A percentile compares a stretch with the other conserved stretches of the same genome.
These are phyloP conservation scores for Eimeria praecox DNA, from an alignment of 169 alveolate species.

Conservation along the genomic window DNA sequence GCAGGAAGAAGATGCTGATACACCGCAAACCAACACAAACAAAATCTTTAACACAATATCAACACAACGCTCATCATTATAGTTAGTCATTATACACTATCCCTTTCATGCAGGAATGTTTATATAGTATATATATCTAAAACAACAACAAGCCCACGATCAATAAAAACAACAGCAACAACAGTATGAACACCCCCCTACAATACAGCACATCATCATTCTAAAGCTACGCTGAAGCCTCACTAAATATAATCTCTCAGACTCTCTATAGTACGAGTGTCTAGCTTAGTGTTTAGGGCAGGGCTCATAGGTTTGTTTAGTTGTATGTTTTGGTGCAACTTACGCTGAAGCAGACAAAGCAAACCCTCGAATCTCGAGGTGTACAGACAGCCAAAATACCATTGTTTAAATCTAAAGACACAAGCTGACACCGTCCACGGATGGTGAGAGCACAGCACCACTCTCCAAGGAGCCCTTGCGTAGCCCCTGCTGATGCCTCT, in stretches of 20 bases:
- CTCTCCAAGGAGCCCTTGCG: slow-evolving; percentile 1
- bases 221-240: neutral
- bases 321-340: neutral
- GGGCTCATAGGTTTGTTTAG: neutral
- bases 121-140: neutral
- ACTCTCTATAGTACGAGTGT: neutral
- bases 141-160: neutral
- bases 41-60: neutral
- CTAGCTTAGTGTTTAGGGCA: too few relatives aligned
- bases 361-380: slow-evolving; percentile 65
- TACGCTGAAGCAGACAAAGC: slow-evolving; percentile 74
- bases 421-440: slow-evolving; percentile 42
- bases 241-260: neutral
- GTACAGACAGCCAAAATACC: slow-evolving; percentile 73
- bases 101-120: neutral
- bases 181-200: neutral
- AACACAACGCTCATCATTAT: neutral
- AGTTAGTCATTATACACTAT: neutral
- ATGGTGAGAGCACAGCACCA: slow-evolving; percentile 72
- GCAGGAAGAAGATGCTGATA: slow-evolving; percentile 57
- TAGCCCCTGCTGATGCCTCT: neutral
- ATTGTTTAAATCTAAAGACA: slow-evolving; percentile 67
- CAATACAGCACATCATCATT: neutral
- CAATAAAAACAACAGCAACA: neutral
- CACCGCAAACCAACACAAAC: neutral